Percentiles rank a stretch among this genome's conserved stretches.
Conservation (phyloP, 139 green algal genomes). For the Spirogloea muscicola region DNA sequence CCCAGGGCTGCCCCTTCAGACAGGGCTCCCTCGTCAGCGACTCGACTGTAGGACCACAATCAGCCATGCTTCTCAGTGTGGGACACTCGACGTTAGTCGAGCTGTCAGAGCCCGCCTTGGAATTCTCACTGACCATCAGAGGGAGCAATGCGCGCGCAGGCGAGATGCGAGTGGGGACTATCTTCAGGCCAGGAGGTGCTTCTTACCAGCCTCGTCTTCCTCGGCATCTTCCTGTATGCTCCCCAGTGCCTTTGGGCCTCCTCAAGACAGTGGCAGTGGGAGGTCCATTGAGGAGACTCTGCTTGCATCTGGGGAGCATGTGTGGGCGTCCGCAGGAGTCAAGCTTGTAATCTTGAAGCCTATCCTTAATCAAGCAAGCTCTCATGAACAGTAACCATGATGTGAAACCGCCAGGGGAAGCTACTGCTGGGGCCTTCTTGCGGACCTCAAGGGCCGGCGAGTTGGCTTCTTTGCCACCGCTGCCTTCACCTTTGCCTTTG, state of each 20-base stretch:
- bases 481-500: constrained; percentile 31
- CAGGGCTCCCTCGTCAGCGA: too few relatives aligned
- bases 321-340: background rate
- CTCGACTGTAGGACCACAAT: too few relatives aligned
- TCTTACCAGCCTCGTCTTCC: constrained; percentile 31
- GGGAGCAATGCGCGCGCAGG: background rate
- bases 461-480: constrained; percentile 31
- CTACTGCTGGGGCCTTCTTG: constrained; percentile 62
- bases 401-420: constrained; percentile 50
- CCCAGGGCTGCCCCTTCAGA: too few relatives aligned
- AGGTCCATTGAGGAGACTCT: too few relatives aligned
- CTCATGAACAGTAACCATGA: background rate
- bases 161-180: constrained; percentile 31
- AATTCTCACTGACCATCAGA: background rate
- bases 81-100: background rate
- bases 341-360: background rate
- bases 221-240: constrained; percentile 32
- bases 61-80: background rate
- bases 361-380: background rate
- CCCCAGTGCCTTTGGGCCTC: background rate
- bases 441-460: constrained; percentile 55
- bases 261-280: background rate
- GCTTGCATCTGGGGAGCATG: too few relatives aligned
- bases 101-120: background rate
- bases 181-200: constrained; percentile 27